Evolutionary conservation across 2,329 filamentous ascomycete genomes (phyloP), one percentile per base, ranked within the genome.

Genomic region (Aspergillus arachidicola): DNA sequence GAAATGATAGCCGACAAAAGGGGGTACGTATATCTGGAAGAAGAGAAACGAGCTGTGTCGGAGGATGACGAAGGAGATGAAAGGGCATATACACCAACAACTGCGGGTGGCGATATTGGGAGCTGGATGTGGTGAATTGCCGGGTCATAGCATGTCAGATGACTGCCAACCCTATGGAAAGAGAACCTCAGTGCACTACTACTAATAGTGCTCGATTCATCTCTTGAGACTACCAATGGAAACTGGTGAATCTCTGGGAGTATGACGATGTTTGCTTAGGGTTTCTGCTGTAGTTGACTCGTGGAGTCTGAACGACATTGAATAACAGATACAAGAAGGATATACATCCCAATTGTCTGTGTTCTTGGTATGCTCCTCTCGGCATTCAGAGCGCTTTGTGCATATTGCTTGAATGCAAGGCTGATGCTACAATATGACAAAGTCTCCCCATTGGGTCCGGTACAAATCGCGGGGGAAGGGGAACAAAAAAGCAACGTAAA

Each of bases 401-500:
- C 51, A 55, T 55, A 38, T 38, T 38, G 34, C 36, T 55, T 38
- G 34, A 55, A 55, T 38, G 32, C 19, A 26, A 55, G n/a, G 34
- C 38, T 38, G 51, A 38, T 23, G 36, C 34, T 55, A 55, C 34
- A 38, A 55, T 21, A 55, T 55, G 51, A 23, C 51, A 41, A 38
- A 55, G 51, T 32, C 28, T 36, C 30, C 34, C 51, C 51, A 55
- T 55, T 38, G 51, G 51, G 34, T 26, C n/a, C 38, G 43, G 26
- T 38, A 23, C 36, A 55, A 60, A 60, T 53, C 58, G 58, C 50
- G 58, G 58, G 36, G 51, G 23, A 23, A 46, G 30, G 28, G 21
- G 41, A 45, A 53, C 12, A 26, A 23, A 38, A 21, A 55, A 26
- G 19, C 11, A 36, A 36, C 21, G 19, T 12, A 34, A 19, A 41